These are phyloP conservation scores for Phytophthora foliorum DNA, from an alignment of 352 stramenopile genomes.

Conservation along the genomic window DNA sequence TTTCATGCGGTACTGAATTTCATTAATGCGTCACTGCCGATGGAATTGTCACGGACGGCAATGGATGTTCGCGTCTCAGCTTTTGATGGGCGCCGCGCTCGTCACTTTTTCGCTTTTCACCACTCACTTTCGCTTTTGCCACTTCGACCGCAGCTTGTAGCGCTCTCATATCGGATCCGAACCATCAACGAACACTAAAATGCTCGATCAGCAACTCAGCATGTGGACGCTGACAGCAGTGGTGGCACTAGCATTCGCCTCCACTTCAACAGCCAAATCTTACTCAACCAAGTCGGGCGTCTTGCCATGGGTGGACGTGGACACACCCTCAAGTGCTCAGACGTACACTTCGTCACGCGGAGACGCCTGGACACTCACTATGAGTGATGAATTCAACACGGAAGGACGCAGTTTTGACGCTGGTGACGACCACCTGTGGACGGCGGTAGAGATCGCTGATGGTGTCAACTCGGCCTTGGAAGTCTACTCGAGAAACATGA, in stretches of 20 bases:
- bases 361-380: slow-evolving; percentile 65
- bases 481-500: slow-evolving; percentile 73
- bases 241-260: neutral
- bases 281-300: slow-evolving; percentile 50
- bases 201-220: slow-evolving; percentile 8
- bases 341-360: slow-evolving; percentile 60
- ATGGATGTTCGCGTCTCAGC: slow-evolving; percentile 20
- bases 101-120: no score
- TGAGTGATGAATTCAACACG: slow-evolving; percentile 58
- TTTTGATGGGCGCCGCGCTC: slow-evolving; percentile 13
- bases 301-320: slow-evolving; percentile 61
- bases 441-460: slow-evolving; percentile 67
- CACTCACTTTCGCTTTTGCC: slow-evolving; percentile 26
- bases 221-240: neutral
- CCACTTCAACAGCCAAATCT: neutral
- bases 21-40: neutral
- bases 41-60: slow-evolving; percentile 13
- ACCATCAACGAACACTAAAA: neutral
- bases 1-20: neutral
- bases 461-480: slow-evolving; percentile 73
- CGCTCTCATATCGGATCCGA: no score
- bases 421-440: slow-evolving; percentile 95
- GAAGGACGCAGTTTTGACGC: slow-evolving; percentile 87
- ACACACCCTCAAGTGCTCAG: slow-evolving; percentile 43
- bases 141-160: neutral